Conservation (phyloP, 176 grass and related monocot genomes). For the Phoenix dactylifera region DNA sequence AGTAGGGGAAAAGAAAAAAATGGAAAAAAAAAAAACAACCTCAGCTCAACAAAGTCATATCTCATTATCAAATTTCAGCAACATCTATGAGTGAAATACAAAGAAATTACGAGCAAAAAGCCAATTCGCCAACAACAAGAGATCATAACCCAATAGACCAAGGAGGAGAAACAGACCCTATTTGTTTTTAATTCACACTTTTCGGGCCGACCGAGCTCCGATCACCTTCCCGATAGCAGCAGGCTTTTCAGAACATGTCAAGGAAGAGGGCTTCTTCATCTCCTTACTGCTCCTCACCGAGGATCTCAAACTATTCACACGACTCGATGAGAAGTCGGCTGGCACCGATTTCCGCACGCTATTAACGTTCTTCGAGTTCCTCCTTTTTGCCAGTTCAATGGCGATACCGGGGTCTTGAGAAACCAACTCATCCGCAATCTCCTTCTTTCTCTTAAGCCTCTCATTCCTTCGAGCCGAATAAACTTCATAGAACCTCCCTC, state of each 20-base stretch:
- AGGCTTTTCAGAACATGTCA: conserved; percentile 6
- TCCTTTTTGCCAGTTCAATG: conserved; percentile 55
- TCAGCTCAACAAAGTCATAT: too few relatives aligned
- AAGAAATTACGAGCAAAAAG: too few relatives aligned
- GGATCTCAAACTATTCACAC: conserved; percentile 30
- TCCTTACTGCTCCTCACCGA: conserved; percentile 62
- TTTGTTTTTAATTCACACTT: too few relatives aligned
- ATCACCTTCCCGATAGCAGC: not conserved
- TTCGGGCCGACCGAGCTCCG: not conserved
- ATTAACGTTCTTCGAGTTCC: conserved; percentile 39
- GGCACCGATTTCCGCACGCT: conserved; percentile 51
- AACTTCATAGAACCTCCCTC: conserved; percentile 64
- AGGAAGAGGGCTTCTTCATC: conserved; percentile 43
- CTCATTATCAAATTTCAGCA: too few relatives aligned
- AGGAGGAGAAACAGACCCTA: too few relatives aligned
- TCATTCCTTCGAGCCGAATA: conserved; percentile 76
- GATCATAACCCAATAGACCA: too few relatives aligned
- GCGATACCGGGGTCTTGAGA: conserved; percentile 59
- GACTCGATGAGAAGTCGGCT: conserved; percentile 12
- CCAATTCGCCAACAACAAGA: too few relatives aligned
- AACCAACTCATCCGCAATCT: conserved; percentile 21
- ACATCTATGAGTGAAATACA: too few relatives aligned
- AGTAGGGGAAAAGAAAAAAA: too few relatives aligned
- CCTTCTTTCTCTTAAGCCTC: conserved; percentile 69
- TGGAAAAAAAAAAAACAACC: too few relatives aligned